Percentiles rank a stretch among this genome's conserved stretches.
These are phyloP conservation scores for Gossypium herbaceum DNA, from an alignment of 345 rosid genomes.

Conservation along the genomic window DNA sequence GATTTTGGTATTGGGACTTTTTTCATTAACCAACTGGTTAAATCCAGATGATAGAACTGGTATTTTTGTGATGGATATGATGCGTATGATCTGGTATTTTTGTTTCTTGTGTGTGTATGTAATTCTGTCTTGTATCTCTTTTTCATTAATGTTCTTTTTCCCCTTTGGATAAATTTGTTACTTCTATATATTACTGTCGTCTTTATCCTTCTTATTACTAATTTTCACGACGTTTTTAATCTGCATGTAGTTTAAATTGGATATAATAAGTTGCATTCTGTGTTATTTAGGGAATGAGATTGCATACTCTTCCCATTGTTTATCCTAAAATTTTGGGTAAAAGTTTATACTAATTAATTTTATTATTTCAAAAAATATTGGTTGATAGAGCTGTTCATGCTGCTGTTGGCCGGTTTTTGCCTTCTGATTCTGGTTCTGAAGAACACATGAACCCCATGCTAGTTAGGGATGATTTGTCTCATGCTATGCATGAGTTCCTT, in stretches of 20 bases:
- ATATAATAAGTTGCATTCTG: not conserved
- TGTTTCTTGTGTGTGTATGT: not conserved
- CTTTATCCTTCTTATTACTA: not conserved
- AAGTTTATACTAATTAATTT: conserved; percentile 4
- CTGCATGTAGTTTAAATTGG: not conserved
- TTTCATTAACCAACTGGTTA: too few relatives aligned
- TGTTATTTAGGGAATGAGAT: not conserved
- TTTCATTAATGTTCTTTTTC: not conserved
- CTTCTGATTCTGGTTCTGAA: conserved; percentile 36
- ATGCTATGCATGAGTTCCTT: conserved; percentile 84
- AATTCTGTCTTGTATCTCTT: not conserved
- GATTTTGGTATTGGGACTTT: too few relatives aligned
- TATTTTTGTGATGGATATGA: conserved; percentile 81
- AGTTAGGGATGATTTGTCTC: conserved; percentile 67
- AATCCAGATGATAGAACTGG: too few relatives aligned
- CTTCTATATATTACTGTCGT: not conserved
- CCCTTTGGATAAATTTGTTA: not conserved
- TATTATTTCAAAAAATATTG: conserved; percentile 66
- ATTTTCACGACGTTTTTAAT: not conserved
- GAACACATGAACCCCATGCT: conserved; percentile 40
- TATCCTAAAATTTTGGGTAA: not conserved
- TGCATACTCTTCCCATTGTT: not conserved
- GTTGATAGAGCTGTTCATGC: conserved; percentile 94
- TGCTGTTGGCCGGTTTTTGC: conserved; percentile 71
- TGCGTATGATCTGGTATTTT: conserved; percentile 87